Evolutionary conservation across 2,329 filamentous ascomycete species (phyloP).

Genomic region (Diaporthe sp.): DNA sequence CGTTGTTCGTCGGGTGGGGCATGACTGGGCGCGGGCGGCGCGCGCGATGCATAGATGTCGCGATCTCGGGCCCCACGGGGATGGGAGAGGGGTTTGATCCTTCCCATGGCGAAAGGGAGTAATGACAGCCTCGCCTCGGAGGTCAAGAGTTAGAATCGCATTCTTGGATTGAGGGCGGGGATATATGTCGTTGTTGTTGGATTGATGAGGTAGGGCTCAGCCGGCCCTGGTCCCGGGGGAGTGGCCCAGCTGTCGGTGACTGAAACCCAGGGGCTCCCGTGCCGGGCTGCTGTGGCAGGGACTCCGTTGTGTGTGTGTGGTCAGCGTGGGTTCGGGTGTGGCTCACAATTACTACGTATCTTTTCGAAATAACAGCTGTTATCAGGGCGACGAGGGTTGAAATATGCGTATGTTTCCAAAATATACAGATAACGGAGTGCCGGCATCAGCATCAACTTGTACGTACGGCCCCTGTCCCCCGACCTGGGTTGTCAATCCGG

Average conservation of each 20-base stretch:
- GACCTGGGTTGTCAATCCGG: constrained; percentile 24
- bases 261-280: constrained; percentile 11
- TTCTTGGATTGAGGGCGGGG: background rate
- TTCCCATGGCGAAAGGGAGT: background rate
- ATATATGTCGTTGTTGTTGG: background rate
- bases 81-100: background rate
- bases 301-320: background rate
- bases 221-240: constrained; percentile 2
- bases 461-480: constrained; percentile 2
- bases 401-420: too few species aligned
- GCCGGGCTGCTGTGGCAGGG: background rate
- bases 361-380: too few species aligned
- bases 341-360: too few species aligned
- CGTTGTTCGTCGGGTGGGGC: constrained; percentile 21
- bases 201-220: background rate
- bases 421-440: too few species aligned
- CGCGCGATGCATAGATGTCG: background rate
- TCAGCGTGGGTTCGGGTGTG: too few species aligned
- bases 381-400: too few species aligned
- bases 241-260: constrained; percentile 16
- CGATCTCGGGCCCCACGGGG: constrained; percentile 3
- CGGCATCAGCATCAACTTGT: too few species aligned
- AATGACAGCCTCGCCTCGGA: background rate
- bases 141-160: background rate
- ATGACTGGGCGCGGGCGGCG: background rate